These are phyloP conservation scores for Alternaria postmessia DNA, from an alignment of 2,329 filamentous ascomycete species.

Conservation along the genomic window DNA sequence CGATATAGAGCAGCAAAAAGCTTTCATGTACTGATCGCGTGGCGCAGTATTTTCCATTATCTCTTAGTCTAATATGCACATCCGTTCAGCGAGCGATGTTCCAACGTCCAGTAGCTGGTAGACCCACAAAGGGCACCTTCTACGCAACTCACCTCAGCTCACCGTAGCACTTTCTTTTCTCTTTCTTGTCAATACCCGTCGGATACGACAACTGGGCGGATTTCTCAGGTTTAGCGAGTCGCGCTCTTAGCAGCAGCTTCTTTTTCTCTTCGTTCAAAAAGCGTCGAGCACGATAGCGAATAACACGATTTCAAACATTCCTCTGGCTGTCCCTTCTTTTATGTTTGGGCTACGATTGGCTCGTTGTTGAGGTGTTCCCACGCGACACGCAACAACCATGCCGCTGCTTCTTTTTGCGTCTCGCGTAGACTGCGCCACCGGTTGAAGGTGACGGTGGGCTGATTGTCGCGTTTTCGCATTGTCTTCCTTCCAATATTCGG, in stretches of 20 bases:
- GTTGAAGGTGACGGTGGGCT: background rate
- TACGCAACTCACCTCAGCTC: constrained; percentile 17
- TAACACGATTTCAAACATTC: constrained; percentile 7
- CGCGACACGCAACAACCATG: constrained; percentile 1
- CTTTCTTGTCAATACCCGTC: constrained; percentile 23
- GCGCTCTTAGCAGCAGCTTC: background rate
- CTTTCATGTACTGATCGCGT: constrained; percentile 45
- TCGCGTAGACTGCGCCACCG: background rate
- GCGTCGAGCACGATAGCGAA: constrained; percentile 14
- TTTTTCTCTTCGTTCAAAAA: constrained; percentile 5
- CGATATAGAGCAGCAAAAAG: constrained; percentile 48
- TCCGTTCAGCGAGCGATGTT: constrained; percentile 21
- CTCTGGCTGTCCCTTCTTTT: background rate
- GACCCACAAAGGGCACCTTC: constrained; percentile 23
- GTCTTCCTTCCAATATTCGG: background rate
- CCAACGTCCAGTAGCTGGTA: constrained; percentile 26
- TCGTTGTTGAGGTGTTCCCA: background rate
- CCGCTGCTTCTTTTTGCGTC: background rate
- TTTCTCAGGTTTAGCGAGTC: constrained; percentile 24
- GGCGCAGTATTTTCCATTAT: constrained; percentile 23
- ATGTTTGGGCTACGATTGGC: background rate
- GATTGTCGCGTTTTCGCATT: background rate
- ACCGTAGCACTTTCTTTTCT: constrained; percentile 19
- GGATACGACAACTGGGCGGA: constrained; percentile 24
- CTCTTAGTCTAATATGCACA: constrained; percentile 26